Evolutionary conservation across 2,329 filamentous ascomycete genomes (phyloP), one percentile per base, ranked within the genome.

Genomic region (Aspergillus calidoustus): DNA sequence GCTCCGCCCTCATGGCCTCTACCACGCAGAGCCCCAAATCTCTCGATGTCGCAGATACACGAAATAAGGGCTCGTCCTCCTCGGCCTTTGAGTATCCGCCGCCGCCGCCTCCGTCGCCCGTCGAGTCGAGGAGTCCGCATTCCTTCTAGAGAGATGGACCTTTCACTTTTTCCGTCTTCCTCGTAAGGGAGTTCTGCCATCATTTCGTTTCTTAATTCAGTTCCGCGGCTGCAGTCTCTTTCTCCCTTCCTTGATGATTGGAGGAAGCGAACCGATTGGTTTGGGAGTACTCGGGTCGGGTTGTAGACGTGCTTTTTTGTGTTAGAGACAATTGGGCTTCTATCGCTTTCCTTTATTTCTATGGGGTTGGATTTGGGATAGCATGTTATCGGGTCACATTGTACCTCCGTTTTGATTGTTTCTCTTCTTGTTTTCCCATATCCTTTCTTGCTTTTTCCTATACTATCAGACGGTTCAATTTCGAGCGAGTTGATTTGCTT

Each of bases 1-100:
- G 73, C 62, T 74, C 72, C 57, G 76, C 77, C 25, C 73, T 79
- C 61, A 72, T 77, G 63, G 72, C 75, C 7, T 72, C 75, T 7
- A 74, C 74, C 43, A 71, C 73, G 11, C 66, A 70, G 22, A 57
- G 54, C 17, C 72, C 72, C 28, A 78, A 75, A 57, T 74, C 73
- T 31, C 64, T 69, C 44, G 70, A 71, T 11, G 62, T 71, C 51
- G 66, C 72, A 23, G 68, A 71, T 44, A 13, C 19, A 23, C 54
- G 46, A 51, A 47, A 44, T 34, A 31, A 31, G 47, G 11, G 46
- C 52, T 13, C 41, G n/a, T 44, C 49, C n/a, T 51, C 55, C 17
- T 44, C 52, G 38, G 31, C 54, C 19, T 55, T 41, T 38, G 41
- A 69, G 49, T 72, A 73, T 19, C 72, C 72, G 7, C 71, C 72